Evolutionary conservation across 2,329 filamentous ascomycete species (phyloP), one percentile per base, ranked within the genome.

Genomic region (Talaromyces funiculosus): DNA sequence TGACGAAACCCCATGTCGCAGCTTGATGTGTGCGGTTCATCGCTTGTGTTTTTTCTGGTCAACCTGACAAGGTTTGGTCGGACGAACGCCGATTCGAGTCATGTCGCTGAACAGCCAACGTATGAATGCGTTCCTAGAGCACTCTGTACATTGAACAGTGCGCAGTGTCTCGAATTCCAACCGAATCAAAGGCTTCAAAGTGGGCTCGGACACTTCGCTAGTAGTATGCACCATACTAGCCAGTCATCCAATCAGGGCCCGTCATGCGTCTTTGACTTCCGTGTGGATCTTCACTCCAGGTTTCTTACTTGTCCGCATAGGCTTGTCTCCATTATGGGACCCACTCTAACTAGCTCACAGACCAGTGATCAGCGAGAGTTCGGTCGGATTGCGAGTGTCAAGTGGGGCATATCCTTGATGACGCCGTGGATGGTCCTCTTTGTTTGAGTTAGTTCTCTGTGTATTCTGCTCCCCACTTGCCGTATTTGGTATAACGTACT

Each of bases 381-480:
- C 38, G 55, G 49, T 38, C 49, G 55, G 31, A 49, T n/a, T 33
- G 16, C 9, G 10, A 10, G 53, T 2, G 10, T 18, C 9, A 14
- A 33, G 47, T 51, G 47, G 40, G 31, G 22, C 35, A 22, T 4
- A 18, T 47, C 7, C 14, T 40, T 57, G 42, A 31, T 47, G 54
- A 42, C 54, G 40, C 42, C 42, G 54, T 47, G 55, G 29, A 42
- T 29, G 54, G 54, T 45, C 40, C 54, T 33, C 24, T 57, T 14
- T 45, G 47, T 51, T 51, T 20, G 31, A 20, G 45, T 49, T 49
- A 26, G 16, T 31, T 49, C 16, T 33, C 20, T 51, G 47, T 29
- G 35, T 51, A 33, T 20, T 18, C 20, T 1, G 29, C 7, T 31
- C 26, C n/a, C 45, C 45, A 49, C 47, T 51, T 51, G 8, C n/a